These are phyloP conservation scores for Malassezia caprae DNA, from an alignment of 1,284 basidiomycete species.

Conservation along the genomic window DNA sequence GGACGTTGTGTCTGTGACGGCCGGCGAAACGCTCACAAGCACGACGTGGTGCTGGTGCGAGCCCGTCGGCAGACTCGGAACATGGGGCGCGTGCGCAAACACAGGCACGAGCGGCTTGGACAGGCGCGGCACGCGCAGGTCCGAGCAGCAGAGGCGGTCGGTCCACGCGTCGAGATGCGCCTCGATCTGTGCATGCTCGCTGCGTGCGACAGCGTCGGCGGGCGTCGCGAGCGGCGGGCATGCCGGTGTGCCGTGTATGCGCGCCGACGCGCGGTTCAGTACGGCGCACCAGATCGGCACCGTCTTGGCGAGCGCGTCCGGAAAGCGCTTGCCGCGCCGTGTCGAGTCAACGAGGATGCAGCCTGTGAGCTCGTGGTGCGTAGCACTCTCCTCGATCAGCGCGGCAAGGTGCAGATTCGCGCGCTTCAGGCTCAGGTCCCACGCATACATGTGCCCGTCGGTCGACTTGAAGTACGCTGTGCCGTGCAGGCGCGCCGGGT, in stretches of 20 bases:
- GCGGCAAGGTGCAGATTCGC: slow-evolving; percentile 73
- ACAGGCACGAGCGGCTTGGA: slow-evolving; percentile 57
- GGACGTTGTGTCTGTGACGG: slow-evolving; percentile 19
- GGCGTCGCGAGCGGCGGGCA: slow-evolving; percentile 35
- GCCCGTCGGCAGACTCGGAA: neutral
- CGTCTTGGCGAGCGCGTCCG: slow-evolving; percentile 88
- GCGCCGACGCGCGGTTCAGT: slow-evolving; percentile 60
- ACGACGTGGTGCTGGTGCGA: slow-evolving; percentile 7
- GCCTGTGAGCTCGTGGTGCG: slow-evolving; percentile 50
- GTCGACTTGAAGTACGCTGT: slow-evolving; percentile 91
- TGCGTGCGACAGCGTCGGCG: slow-evolving; percentile 41
- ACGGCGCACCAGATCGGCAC: slow-evolving; percentile 92
- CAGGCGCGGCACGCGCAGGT: slow-evolving; percentile 48
- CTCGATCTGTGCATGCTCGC: slow-evolving; percentile 65
- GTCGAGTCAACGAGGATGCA: slow-evolving; percentile 86
- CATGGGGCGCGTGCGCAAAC: slow-evolving; percentile 53
- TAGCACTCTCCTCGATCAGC: slow-evolving; percentile 54
- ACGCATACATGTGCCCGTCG: slow-evolving; percentile 70
- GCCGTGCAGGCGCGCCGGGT: slow-evolving; percentile 54
- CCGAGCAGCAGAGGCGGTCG: slow-evolving; percentile 53
- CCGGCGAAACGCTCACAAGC: slow-evolving; percentile 50
- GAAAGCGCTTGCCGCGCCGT: slow-evolving; percentile 80
- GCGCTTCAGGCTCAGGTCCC: slow-evolving; percentile 49
- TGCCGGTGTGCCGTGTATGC: slow-evolving; percentile 15
- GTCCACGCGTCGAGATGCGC: slow-evolving; percentile 60